These are phyloP conservation scores for Phylloporus sp. DNA, from an alignment of 1,284 basidiomycete species.

Conservation along the genomic window DNA sequence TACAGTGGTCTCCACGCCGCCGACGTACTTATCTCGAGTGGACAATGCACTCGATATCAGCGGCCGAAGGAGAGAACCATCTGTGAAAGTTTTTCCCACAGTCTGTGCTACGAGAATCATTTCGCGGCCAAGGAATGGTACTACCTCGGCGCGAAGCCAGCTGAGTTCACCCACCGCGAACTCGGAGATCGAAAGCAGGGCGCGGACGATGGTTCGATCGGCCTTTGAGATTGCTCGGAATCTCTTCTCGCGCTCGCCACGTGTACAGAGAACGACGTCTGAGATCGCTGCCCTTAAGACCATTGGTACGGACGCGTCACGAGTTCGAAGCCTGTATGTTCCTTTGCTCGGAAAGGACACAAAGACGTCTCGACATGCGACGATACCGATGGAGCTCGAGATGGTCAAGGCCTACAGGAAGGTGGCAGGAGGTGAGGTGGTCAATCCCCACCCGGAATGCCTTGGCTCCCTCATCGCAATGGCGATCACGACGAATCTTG, in stretches of 20 bases:
- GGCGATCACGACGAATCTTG: not conserved
- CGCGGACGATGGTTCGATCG: not conserved
- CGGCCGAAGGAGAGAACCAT: not conserved
- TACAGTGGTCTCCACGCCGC: not conserved
- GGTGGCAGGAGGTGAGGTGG: not conserved
- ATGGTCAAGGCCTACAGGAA: not conserved
- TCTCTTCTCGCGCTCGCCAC: slow-evolving; percentile 6
- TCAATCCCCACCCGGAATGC: not conserved
- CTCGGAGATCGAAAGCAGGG: not conserved
- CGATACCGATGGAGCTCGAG: slow-evolving; percentile 2
- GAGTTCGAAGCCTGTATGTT: slow-evolving; percentile 6
- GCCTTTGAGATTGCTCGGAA: not conserved
- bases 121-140: not conserved
- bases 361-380: slow-evolving; percentile 3
- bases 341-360: slow-evolving; percentile 1
- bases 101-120: not conserved
- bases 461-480: not conserved
- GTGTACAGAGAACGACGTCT: not conserved
- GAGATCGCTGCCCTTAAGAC: not conserved
- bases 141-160: not conserved
- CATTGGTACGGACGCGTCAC: not conserved
- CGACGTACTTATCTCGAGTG: not conserved
- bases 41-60: not conserved
- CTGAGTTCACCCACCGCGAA: not conserved
- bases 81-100: not conserved